phyloP scores from a whole-genome alignment of 1,284 basidiomycete species.

The Ustilago curta region DNA sequence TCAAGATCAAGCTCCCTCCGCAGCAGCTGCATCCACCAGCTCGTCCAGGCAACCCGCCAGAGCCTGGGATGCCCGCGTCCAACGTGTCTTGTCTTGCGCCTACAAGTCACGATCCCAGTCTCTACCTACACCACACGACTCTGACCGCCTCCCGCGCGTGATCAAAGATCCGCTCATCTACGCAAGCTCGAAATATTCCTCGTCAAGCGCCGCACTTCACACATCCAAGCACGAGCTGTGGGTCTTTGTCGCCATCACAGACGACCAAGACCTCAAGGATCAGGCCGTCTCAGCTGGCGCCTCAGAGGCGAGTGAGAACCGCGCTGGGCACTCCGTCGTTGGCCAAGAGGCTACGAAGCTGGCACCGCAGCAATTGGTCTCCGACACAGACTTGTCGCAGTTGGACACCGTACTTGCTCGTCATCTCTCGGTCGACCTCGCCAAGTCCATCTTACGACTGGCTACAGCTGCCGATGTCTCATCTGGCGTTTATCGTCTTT shows the following conservation, averaged over 20 bases:
- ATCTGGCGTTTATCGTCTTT: slow-evolving; percentile 22
- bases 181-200: neutral
- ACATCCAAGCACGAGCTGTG: slow-evolving; percentile 11
- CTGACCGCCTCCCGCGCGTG: slow-evolving; percentile 1
- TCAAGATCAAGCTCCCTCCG: neutral
- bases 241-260: slow-evolving; percentile 22
- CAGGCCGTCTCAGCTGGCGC: neutral
- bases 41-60: neutral
- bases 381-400: neutral
- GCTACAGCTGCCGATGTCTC: neutral
- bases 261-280: neutral
- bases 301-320: neutral
- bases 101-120: neutral
- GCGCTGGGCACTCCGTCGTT: neutral
- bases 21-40: neutral
- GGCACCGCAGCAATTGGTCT: no score
- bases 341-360: neutral
- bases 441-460: slow-evolving; percentile 13
- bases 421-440: slow-evolving; percentile 12
- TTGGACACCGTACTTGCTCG: neutral
- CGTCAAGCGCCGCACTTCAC: neutral
- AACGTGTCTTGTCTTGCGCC: slow-evolving; percentile 4
- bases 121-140: neutral
- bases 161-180: slow-evolving; percentile 11
- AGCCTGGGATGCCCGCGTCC: slow-evolving; percentile 12